phyloP scores from a whole-genome alignment of 495 filamentous ascomycete genomes.

The Tuber magnatum region DNA sequence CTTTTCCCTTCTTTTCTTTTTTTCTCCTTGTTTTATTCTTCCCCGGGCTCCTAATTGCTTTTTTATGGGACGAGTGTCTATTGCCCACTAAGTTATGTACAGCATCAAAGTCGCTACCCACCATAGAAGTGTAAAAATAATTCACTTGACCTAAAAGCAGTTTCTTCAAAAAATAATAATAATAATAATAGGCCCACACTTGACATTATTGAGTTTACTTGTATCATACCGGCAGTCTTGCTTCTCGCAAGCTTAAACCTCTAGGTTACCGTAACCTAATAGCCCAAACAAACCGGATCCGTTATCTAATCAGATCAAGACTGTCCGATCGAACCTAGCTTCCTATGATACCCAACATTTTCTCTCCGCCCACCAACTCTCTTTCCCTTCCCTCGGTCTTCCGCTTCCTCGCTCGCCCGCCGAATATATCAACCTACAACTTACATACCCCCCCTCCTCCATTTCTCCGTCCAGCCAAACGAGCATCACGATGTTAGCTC shows the following conservation, averaged over 20 bases:
- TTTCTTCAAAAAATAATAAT: background rate
- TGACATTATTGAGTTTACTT: background rate
- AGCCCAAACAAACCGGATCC: constrained; percentile 25
- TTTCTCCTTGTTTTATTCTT: background rate
- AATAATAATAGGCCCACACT: background rate
- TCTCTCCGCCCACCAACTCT: constrained; percentile 14
- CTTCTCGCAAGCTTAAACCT: background rate
- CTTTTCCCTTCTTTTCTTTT: background rate
- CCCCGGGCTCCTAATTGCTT: background rate
- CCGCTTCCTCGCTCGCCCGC: constrained; percentile 7
- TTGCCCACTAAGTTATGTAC: background rate
- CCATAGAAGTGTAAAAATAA: constrained; percentile 15
- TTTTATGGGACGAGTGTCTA: background rate
- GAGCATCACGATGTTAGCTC: constrained; percentile 33
- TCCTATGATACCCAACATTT: constrained; percentile 26
- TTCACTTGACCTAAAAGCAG: constrained; percentile 12
- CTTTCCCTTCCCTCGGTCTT: constrained; percentile 12
- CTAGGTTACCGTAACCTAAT: background rate
- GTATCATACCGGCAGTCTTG: background rate
- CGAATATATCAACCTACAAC: constrained; percentile 8
- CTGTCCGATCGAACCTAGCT: constrained; percentile 6
- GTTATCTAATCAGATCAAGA: constrained; percentile 29
- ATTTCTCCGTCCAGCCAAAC: background rate
- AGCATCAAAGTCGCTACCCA: constrained; percentile 8
- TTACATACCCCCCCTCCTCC: constrained; percentile 1